A percentile compares a stretch with the other conserved stretches of the same genome.
Evolutionary conservation across 2,329 filamentous ascomycete genomes (phyloP).

Genomic region (Colletotrichum euphorbiae): DNA sequence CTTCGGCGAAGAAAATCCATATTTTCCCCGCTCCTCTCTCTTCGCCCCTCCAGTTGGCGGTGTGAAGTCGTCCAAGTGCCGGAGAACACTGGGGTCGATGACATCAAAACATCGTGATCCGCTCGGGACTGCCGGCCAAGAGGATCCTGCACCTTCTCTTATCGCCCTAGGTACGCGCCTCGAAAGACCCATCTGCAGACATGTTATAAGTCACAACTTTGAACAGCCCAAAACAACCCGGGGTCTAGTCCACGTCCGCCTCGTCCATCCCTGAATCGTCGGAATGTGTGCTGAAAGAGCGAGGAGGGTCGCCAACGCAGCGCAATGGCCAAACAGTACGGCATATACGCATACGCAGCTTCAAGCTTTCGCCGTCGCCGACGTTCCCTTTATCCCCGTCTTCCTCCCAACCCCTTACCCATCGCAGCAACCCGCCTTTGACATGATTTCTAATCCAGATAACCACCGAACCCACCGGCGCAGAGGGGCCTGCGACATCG

Average conservation of each 20-base stretch:
- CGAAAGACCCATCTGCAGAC: not conserved
- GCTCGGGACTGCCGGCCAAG: slow-evolving; percentile 23
- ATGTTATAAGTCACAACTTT: not conserved
- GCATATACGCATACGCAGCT: no score
- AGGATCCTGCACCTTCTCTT: slow-evolving; percentile 4
- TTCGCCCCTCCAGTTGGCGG: slow-evolving; percentile 18
- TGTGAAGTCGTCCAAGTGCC: slow-evolving; percentile 32
- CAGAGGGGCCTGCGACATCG: slow-evolving; percentile 10
- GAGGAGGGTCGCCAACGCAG: not conserved
- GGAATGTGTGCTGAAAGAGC: slow-evolving; percentile 8
- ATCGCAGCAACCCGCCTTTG: not conserved
- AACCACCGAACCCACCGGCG: not conserved
- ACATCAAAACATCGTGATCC: slow-evolving; percentile 32
- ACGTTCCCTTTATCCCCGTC: not conserved
- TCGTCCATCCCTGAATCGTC: not conserved
- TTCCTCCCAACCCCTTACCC: slow-evolving; percentile 3
- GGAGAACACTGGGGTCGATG: slow-evolving; percentile 34
- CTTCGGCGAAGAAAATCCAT: slow-evolving; percentile 2
- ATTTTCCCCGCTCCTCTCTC: not conserved
- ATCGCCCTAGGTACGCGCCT: not conserved
- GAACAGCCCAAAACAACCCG: not conserved
- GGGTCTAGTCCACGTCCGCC: not conserved
- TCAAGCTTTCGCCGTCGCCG: no score
- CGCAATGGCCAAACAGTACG: no score
- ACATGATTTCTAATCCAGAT: slow-evolving; percentile 35